Evolutionary conservation across 192 early-diverging fungal species (phyloP).

Genomic region (Backusella australiensis): DNA sequence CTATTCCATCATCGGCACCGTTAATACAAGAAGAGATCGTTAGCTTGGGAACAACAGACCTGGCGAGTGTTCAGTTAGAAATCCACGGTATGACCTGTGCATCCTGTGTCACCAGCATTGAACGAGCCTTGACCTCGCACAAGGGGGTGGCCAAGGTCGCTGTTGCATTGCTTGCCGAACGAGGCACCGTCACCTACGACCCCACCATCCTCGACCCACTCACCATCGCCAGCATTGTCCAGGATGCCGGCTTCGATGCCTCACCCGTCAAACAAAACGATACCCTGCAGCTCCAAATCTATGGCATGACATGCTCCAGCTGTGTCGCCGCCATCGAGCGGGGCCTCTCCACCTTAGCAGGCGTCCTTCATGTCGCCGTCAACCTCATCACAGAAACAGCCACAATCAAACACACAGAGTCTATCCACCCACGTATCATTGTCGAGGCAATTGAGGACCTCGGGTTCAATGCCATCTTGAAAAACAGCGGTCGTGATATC

Average conservation of each 20-base stretch:
- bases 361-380: conserved; percentile 49
- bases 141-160: conserved; percentile 41
- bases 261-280: conserved; percentile 31
- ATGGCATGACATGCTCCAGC: conserved; percentile 86
- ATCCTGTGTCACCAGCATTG: conserved; percentile 74
- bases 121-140: conserved; percentile 56
- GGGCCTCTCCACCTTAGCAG: conserved; percentile 48
- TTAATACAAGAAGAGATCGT: not conserved
- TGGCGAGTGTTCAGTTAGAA: conserved; percentile 63
- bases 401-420: conserved; percentile 58
- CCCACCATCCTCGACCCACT: conserved; percentile 35
- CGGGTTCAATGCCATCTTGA: conserved; percentile 42
- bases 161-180: conserved; percentile 79
- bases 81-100: conserved; percentile 92
- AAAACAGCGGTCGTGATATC: conserved; percentile 45
- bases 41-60: conserved; percentile 31
- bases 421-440: conserved; percentile 73
- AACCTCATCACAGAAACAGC: conserved; percentile 75
- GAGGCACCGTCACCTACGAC: conserved; percentile 71
- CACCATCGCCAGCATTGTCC: conserved; percentile 65
- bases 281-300: conserved; percentile 33
- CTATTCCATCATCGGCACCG: not conserved
- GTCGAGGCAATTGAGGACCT: conserved; percentile 77
- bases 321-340: conserved; percentile 77
- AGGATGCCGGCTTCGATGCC: conserved; percentile 83